These are phyloP conservation scores for Geoglossum glabrum DNA, from an alignment of 495 filamentous ascomycete species.

Conservation along the genomic window DNA sequence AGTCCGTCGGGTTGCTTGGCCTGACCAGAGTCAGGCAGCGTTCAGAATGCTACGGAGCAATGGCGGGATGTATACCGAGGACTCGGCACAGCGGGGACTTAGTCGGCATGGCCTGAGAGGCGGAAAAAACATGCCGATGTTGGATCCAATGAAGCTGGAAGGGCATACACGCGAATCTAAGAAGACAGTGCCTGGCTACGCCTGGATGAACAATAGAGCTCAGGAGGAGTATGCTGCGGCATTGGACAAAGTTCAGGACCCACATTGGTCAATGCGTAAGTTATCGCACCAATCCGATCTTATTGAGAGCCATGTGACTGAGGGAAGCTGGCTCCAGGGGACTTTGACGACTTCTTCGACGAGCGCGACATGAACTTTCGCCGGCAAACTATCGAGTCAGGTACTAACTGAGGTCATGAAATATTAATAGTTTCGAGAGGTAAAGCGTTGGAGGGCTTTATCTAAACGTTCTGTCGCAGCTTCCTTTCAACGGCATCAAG, in stretches of 20 bases:
- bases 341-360: background rate
- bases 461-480: background rate
- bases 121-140: constrained; percentile 11
- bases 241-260: constrained; percentile 13
- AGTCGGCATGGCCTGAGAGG: background rate
- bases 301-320: background rate
- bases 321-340: background rate
- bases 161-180: constrained; percentile 11
- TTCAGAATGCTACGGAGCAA: background rate
- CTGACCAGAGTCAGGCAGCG: background rate
- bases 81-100: background rate
- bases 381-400: background rate
- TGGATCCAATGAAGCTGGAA: constrained; percentile 8
- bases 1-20: background rate
- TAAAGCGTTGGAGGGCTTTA: background rate
- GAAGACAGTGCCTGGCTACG: constrained; percentile 25
- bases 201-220: constrained; percentile 39
- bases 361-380: background rate
- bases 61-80: background rate
- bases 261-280: constrained; percentile 10
- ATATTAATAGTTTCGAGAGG: background rate
- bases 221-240: constrained; percentile 39
- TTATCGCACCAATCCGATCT: background rate
- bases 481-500: no score
- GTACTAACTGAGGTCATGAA: background rate